Evolutionary conservation across 139 green algal species (phyloP), one percentile per base, ranked within the genome.

Genomic region (Asterochloris erici): DNA sequence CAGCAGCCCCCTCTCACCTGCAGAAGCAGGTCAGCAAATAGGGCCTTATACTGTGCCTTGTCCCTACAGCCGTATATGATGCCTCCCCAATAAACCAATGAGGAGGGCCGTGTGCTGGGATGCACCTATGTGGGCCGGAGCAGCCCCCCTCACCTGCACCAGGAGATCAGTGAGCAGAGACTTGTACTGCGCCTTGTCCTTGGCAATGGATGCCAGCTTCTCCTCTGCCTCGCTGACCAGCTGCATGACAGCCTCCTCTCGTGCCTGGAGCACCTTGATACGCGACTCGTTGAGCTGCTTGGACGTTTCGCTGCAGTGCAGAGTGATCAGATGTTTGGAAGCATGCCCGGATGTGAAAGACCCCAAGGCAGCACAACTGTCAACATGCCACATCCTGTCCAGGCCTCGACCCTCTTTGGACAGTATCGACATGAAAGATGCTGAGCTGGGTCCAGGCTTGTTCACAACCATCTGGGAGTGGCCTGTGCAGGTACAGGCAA

Each of bases 251-350:
- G 94, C 92, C 6, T 92, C 88, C 79, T 99, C 94, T 47, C 92
- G 88, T 27, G 97, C 96, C 62, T 94, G 87, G 62, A 99, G 90
- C n/a, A 99, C 91, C 85, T 95, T 96, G 17, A 99, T 82, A 10
- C 97, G 90, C 77, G 91, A 91, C 68, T 95, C 93, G 85, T 99
- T 99, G 27, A 99, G 89, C 83, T 98, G 93, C 92, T 98, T 99
- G 74, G 95, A 98, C 87, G 94, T 95, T 83, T 98, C 97, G 69
- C 94, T 98, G 91, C 85, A 84, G 38, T 54, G 38, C 38, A 24
- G 60, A 19, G 27, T 14, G n/a, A 76, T 14, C 29, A 84, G 69
- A 14, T 11, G 14, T 79, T 47, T 71, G 21, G 17, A 2, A 77
- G 26, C 71, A 1, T 77, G 71, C 71, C 23, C 16, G 6, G 23